Evolutionary conservation across 73 alveolate genomes (phyloP).

Genomic region (Tetrahymena borealis): DNA sequence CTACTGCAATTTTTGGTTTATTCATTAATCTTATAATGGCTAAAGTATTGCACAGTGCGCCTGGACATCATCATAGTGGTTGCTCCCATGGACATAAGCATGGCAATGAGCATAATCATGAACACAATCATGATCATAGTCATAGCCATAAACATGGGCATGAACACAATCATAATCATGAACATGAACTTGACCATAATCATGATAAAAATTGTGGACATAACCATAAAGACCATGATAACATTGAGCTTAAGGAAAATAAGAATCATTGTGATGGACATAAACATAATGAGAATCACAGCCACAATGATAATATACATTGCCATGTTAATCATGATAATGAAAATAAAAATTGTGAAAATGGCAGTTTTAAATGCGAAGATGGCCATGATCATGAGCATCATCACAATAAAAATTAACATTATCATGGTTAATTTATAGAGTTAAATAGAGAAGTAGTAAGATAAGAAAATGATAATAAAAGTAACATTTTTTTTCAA

Average conservation of each 20-base stretch:
- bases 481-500: too few species aligned
- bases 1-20: slow-evolving; percentile 79
- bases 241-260: background rate
- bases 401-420: slow-evolving; percentile 13
- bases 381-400: slow-evolving; percentile 9
- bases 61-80: slow-evolving; percentile 16
- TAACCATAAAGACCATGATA: slow-evolving; percentile 19
- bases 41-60: slow-evolving; percentile 63
- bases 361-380: background rate
- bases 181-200: slow-evolving; percentile 14
- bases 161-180: slow-evolving; percentile 33
- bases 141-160: slow-evolving; percentile 20
- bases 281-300: background rate
- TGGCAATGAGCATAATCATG: too few species aligned
- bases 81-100: slow-evolving; percentile 43
- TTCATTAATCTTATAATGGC: slow-evolving; percentile 78
- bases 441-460: slow-evolving; percentile 8
- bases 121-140: slow-evolving; percentile 38
- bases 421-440: background rate
- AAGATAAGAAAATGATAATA: slow-evolving; percentile 1
- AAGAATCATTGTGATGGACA: background rate
- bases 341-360: background rate
- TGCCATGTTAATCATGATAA: background rate
- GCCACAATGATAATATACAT: background rate
- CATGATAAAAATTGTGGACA: slow-evolving; percentile 23